Percentiles rank a stretch among this genome's conserved stretches.
phyloP scores from a whole-genome alignment of 176 grass and related monocot species.

The Bromus sterilis region DNA sequence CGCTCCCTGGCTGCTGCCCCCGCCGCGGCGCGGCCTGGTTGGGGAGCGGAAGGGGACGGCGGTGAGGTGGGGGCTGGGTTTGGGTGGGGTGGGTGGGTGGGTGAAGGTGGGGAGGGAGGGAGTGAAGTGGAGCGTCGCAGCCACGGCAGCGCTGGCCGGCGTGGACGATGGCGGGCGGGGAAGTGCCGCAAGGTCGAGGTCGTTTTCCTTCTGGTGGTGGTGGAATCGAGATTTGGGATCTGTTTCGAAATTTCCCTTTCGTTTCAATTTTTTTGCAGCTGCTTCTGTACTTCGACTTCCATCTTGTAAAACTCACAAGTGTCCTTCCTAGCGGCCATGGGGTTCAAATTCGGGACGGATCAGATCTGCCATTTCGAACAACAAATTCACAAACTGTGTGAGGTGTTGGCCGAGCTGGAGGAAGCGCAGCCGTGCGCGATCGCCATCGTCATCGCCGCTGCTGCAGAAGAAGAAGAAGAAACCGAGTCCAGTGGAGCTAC shows the following conservation, averaged over 20 bases:
- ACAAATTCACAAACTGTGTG: too few relatives aligned
- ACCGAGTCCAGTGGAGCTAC: too few relatives aligned
- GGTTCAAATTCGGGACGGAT: too few relatives aligned
- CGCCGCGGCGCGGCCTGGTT: neutral
- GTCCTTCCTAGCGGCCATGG: too few relatives aligned
- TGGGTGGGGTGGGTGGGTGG: neutral
- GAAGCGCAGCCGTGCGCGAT: too few relatives aligned
- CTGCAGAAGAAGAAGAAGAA: too few relatives aligned
- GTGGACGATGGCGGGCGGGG: neutral
- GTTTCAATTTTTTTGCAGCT: neutral
- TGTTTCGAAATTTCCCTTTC: neutral
- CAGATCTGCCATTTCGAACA: too few relatives aligned
- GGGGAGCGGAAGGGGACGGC: neutral
- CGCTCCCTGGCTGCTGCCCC: neutral
- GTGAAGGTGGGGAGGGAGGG: neutral
- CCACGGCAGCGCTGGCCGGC: conserved; percentile 3
- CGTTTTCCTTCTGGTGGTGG: conserved; percentile 14
- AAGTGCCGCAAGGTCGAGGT: neutral
- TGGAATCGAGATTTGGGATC: neutral
- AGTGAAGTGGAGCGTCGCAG: conserved; percentile 20
- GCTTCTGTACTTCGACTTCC: too few relatives aligned
- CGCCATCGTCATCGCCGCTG: too few relatives aligned
- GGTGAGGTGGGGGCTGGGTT: neutral
- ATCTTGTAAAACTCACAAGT: too few relatives aligned
- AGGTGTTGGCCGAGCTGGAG: too few relatives aligned